Evolutionary conservation across 495 filamentous ascomycete genomes (phyloP), one percentile per base, ranked within the genome.

Genomic region (Poronia punctata): DNA sequence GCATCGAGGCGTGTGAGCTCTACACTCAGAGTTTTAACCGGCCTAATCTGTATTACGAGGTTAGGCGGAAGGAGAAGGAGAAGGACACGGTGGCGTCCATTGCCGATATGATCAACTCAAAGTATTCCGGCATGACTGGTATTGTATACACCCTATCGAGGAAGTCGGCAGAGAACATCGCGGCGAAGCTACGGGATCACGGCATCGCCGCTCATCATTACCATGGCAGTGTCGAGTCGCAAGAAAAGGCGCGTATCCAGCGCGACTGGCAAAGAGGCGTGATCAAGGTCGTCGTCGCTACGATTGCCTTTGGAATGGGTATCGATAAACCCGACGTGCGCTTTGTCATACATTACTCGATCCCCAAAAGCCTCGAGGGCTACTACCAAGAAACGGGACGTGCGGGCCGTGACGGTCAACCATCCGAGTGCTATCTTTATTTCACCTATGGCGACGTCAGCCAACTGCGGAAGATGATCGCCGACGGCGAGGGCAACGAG

Each of bases 241-340:
- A 71, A 6, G 72, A 82, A 12, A 90, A 85, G 58, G 60, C 64
- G 1, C 38, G 70, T 5, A 70, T 88, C 5, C 93, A 96, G 55
- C 73, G 72, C 40, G 52, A 78, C 3, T 99, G 92, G 92, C 93
- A 97, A 56, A 56, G 60, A 16, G 85, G 88, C 2, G 64, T 66
- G 44, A 74, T 77, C 46, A 81, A 94, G 44, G 86, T 99, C 23
- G 90, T 99, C 17, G 92, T 99, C 19, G 93, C 92, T n/a, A 99
- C 92, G 0, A 96, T 97, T 59, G 92, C 92, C 19, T 98, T 98
- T 57, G 92, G 92, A 7, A 98, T 98, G 92, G 92, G 92, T 11
- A 97, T 98, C 39, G 92, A 98, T 64, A 98, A 98, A 60, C 74
- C 88, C 0, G 82, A 98, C 59, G 90, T 98, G 25, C 84, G 92